Percentiles rank a stretch among this genome's conserved stretches.
phyloP scores from a whole-genome alignment of 2,329 filamentous ascomycete genomes.

The Tolypocladium ovalisporum region DNA sequence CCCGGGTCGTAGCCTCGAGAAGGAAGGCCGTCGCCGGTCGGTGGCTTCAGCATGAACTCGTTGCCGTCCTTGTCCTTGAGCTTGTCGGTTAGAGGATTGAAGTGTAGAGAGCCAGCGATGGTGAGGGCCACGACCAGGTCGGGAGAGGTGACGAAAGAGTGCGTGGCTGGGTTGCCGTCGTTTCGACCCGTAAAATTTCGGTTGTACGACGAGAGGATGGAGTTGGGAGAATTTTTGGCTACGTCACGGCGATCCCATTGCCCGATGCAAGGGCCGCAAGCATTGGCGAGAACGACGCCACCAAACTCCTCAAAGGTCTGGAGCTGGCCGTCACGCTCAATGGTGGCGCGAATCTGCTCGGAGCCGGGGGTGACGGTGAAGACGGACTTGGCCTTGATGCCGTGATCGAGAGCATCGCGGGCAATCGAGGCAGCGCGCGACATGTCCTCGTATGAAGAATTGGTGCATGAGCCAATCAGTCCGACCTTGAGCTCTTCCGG shows the following conservation, averaged over 20 bases:
- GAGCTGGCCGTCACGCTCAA: constrained; percentile 81
- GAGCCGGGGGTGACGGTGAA: constrained; percentile 96
- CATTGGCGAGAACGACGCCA: constrained; percentile 84
- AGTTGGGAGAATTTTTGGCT: constrained; percentile 75
- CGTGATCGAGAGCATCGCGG: constrained; percentile 81
- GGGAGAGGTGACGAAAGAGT: constrained; percentile 97
- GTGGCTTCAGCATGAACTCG: constrained; percentile 76
- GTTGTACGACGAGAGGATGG: constrained; percentile 96
- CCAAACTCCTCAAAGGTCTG: constrained; percentile 78
- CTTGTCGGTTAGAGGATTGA: constrained; percentile 88
- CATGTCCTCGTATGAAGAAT: constrained; percentile 99
- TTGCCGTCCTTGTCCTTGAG: constrained; percentile 70
- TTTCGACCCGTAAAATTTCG: constrained; percentile 96
- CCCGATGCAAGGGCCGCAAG: constrained; percentile 87
- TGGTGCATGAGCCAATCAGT: constrained; percentile 95
- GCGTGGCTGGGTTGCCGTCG: constrained; percentile 90
- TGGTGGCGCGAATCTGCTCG: constrained; percentile 90
- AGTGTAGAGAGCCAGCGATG: constrained; percentile 83
- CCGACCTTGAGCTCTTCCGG: constrained; percentile 84
- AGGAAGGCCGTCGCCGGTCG: constrained; percentile 60
- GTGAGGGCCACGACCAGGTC: constrained; percentile 95
- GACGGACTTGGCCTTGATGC: constrained; percentile 76
- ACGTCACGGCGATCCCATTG: constrained; percentile 93
- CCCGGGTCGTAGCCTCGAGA: constrained; percentile 44
- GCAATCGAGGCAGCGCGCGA: constrained; percentile 90